Base-by-base conservation (phyloP, 805 yeast genomes). In the Blastobotrys mokoenaii region DNA sequence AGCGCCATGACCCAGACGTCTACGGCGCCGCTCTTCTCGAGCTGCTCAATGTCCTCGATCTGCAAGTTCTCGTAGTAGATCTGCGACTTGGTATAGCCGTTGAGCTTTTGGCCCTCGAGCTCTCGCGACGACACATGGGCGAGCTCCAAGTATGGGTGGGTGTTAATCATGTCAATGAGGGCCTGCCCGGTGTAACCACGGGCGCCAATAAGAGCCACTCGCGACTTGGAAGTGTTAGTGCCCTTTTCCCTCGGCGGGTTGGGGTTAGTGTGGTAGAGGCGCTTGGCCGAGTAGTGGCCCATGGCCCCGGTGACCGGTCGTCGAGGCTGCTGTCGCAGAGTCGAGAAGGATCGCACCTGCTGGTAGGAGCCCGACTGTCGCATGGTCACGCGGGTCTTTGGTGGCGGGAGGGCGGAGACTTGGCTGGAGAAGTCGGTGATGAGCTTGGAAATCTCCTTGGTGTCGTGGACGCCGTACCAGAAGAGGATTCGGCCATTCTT, bases 1-100 rank as follows among this genome's bases (percentile, higher is more conserved):
- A 93, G 74, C 1, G 98, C 98, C 98, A 94, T 93, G 22, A 94
- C 95, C 98, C 99, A 93, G 43, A 89, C 82, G 59, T 93, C 98
- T 47, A 93, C 85, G 44, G 77, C 84, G 41, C 80, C 77, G 40
- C 78, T 70, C 52, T 79, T 73, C 66, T 90, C 98, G 51, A 93
- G 68, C 52, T 71, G 68, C 59, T 79, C 79, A 53, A 93, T 82
- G 56, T 93, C 97, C 59, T 87, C 96, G 38, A 82, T 75, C 61
- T 82, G 89, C 56, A 93, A 72, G 66, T 89, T 93, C 50, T 85
- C 85, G 67, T 93, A 93, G 44, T 76, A 73, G 45, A 90, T 76
- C 47, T 84, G 79, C 45, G 76, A 72, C 68, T 90, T 93, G 60
- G 80, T 80, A 73, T 93, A 93, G 20, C 95, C 96, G 58, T 80